Evolutionary conservation across 805 yeast genomes (phyloP).

Genomic region (Pichia manshurica): DNA sequence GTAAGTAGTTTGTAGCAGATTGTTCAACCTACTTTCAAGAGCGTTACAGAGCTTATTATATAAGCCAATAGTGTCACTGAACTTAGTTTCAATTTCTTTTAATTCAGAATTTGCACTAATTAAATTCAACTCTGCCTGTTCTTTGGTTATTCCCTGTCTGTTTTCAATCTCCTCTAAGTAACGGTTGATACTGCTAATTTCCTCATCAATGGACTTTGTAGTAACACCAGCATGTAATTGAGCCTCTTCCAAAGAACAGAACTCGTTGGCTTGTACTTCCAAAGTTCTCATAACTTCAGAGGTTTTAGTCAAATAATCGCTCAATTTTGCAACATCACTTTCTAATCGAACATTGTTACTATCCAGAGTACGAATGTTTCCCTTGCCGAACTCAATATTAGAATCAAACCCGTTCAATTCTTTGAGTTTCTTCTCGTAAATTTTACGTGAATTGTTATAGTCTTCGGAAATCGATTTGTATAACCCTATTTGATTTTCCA

Average conservation of each 20-base stretch:
- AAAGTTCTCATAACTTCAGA: neutral
- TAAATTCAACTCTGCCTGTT: conserved; percentile 46
- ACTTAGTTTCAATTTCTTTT: conserved; percentile 37
- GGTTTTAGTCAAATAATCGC: conserved; percentile 20
- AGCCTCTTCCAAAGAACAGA: conserved; percentile 46
- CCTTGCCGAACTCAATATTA: conserved; percentile 17
- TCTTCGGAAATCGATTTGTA: conserved; percentile 13
- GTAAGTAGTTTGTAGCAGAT: conserved; percentile 36
- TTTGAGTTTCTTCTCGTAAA: conserved; percentile 9
- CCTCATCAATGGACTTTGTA: conserved; percentile 32
- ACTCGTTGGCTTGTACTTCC: conserved; percentile 30
- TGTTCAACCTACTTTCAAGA: conserved; percentile 37
- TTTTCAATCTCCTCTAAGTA: conserved; percentile 49
- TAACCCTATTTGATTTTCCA: conserved; percentile 13
- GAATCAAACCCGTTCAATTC: conserved; percentile 21
- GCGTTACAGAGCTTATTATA: conserved; percentile 31
- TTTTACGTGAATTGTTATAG: conserved; percentile 8
- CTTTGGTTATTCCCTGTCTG: conserved; percentile 49
- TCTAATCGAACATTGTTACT: neutral
- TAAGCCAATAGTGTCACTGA: conserved; percentile 30
- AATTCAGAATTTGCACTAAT: conserved; percentile 38
- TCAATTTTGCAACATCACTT: conserved; percentile 21
- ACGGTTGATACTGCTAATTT: conserved; percentile 40
- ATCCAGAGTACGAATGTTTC: conserved; percentile 4
- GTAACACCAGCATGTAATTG: conserved; percentile 35